Evolutionary conservation across 1,284 basidiomycete genomes (phyloP), one percentile per base, ranked within the genome.

Genomic region (Caloboletus firmus): DNA sequence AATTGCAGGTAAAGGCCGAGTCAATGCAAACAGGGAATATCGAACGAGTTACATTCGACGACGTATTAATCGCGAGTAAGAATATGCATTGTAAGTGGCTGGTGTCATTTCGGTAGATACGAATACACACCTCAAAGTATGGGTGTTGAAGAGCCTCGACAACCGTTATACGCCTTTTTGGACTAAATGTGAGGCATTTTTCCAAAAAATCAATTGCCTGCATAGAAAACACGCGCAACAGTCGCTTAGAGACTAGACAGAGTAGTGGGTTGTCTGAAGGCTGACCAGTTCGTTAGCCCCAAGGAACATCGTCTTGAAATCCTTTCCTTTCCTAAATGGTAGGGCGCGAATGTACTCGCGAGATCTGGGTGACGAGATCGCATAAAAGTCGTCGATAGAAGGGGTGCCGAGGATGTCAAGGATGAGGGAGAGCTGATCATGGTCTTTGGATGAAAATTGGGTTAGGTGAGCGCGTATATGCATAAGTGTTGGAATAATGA

Each of bases 261-360:
- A 15, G 5, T n/a, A 45, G 17, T 8, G 9, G 13, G 5, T 20
- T 3, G n/a, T 52, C 28, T 13, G 15, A 52, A 17, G 13, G 66
- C 74, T 60, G 53, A 84, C 84, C 63, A 91, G 73, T 4, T 92
- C 90, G 64, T 92, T 94, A 13, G 93, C 91, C 50, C 84, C 85
- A 0, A 89, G 87, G 68, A 93, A 94, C 56, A 96, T 77, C 44
- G 79, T 72, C 39, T 76, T 70, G 61, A 97, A 91, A 53, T 89
- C 84, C 64, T 82, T 87, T 68, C 91, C 89, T 76, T 91, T 94
- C 55, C 93, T 81, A 73, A 97, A 95, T 0, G 94, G 94, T 30
- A 98, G 77, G 0, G 95, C 92, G 4, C 95, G 88, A 62, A 98
- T 91, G 67, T 97, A 97, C 68, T 96, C 94, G 55, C 93, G 80